phyloP scores from a whole-genome alignment of 495 filamentous ascomycete genomes.

The Melanomma pulvis-pyrius region DNA sequence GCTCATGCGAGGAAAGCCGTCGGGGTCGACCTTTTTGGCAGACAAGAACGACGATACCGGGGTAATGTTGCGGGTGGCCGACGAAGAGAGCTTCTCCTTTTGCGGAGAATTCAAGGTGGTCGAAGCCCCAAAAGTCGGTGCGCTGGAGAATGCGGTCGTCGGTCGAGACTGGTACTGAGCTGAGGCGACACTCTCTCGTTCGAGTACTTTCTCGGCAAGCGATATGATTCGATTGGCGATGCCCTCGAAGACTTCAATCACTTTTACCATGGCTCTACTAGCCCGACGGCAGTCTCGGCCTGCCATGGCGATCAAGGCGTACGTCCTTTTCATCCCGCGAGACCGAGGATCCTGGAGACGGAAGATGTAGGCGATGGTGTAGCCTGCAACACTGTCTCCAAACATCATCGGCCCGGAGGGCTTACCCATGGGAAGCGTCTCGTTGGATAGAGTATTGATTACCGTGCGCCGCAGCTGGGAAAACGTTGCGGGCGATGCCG shows the following conservation, averaged over 20 bases:
- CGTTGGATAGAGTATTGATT: conserved; percentile 82
- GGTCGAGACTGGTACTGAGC: conserved; percentile 42
- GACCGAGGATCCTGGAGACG: conserved; percentile 86
- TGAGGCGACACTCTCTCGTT: conserved; percentile 29
- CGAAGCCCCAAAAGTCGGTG: conserved; percentile 30
- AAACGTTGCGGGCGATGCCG: conserved; percentile 73
- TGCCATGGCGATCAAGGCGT: conserved; percentile 81
- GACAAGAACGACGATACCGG: conserved; percentile 67
- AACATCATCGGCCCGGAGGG: conserved; percentile 83
- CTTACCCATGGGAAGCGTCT: conserved; percentile 76
- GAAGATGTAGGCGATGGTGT: conserved; percentile 92
- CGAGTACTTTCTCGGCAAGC: conserved; percentile 55
- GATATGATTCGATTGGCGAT: conserved; percentile 75
- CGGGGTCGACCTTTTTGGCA: conserved; percentile 61
- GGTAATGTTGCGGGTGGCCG: conserved; percentile 48
- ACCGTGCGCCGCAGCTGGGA: conserved; percentile 82
- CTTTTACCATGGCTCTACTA: conserved; percentile 71
- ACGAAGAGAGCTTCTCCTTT: conserved; percentile 21
- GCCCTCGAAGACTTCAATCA: conserved; percentile 74
- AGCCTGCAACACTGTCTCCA: conserved; percentile 77
- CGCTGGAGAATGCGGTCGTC: conserved; percentile 20
- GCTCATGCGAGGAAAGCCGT: conserved; percentile 55
- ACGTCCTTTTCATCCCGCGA: conserved; percentile 80
- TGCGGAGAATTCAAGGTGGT: conserved; percentile 17
- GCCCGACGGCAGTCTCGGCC: conserved; percentile 72